A percentile compares a stretch with the other conserved stretches of the same genome.
Evolutionary conservation across 2,329 filamentous ascomycete species (phyloP).

Genomic region (Nothophaeocryptopus gaeumannii): DNA sequence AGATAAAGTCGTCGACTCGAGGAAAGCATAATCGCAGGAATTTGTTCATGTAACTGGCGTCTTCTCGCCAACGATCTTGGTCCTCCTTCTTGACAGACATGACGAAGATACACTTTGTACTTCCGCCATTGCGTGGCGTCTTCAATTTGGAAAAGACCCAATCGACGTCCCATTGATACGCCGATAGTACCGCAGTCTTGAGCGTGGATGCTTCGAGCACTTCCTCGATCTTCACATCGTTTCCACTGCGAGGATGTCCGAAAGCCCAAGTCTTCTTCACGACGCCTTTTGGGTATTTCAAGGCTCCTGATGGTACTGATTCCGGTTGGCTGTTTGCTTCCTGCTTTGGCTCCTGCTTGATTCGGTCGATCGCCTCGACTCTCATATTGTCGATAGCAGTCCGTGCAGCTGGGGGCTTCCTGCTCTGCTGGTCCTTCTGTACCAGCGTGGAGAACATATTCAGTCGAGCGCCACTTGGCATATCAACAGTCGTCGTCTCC

Average conservation of each 20-base stretch:
- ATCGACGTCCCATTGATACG: conserved; percentile 79
- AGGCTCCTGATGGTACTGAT: conserved; percentile 6
- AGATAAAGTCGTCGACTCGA: conserved; percentile 66
- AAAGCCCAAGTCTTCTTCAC: conserved; percentile 80
- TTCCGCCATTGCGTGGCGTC: conserved; percentile 53
- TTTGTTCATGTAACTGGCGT: conserved; percentile 31
- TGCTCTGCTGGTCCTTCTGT: conserved; percentile 19
- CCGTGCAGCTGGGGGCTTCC: conserved; percentile 24
- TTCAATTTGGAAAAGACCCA: conserved; percentile 69
- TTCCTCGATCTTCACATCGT: conserved; percentile 87
- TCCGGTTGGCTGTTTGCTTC: neutral
- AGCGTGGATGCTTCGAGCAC: conserved; percentile 72
- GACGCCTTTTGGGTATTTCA: conserved; percentile 57
- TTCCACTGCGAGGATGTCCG: conserved; percentile 57
- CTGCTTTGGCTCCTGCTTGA: conserved; percentile 14
- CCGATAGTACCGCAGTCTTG: conserved; percentile 75
- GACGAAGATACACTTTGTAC: conserved; percentile 53
- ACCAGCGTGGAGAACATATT: conserved; percentile 26
- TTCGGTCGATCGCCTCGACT: neutral
- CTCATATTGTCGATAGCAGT: conserved; percentile 23
- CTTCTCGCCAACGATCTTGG: conserved; percentile 26
- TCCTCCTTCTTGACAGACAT: conserved; percentile 56
- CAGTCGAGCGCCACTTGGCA: conserved; percentile 25
- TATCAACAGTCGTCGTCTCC: conserved; percentile 18
- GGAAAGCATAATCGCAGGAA: conserved; percentile 73